Conservation (phyloP, 2,329 filamentous ascomycete species). For the Verticillium longisporum region DNA sequence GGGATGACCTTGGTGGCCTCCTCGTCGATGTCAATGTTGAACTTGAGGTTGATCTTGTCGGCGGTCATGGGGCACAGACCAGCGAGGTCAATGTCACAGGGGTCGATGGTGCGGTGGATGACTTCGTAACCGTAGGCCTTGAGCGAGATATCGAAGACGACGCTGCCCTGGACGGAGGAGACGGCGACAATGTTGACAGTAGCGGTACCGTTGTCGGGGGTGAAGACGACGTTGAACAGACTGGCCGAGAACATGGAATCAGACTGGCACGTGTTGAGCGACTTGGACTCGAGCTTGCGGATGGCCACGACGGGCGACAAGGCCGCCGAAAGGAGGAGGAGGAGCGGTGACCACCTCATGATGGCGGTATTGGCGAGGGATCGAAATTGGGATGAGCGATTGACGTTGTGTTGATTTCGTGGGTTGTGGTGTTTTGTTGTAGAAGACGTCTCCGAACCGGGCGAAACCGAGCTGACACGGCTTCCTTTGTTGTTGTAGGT, state of each 20-base stretch:
- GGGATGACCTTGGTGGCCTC: constrained; percentile 57
- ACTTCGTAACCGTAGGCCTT: constrained; percentile 77
- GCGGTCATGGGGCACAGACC: constrained; percentile 88
- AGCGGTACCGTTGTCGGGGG: constrained; percentile 66
- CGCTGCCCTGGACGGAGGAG: constrained; percentile 74
- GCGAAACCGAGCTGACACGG: background rate
- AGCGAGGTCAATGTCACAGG: constrained; percentile 62
- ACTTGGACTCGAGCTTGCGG: constrained; percentile 70
- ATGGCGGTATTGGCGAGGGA: constrained; percentile 14
- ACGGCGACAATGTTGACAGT: constrained; percentile 71
- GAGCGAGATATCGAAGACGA: constrained; percentile 69
- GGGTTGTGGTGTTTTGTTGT: background rate
- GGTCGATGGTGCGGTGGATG: constrained; percentile 61
- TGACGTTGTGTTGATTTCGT: background rate
- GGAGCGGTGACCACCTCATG: constrained; percentile 42
- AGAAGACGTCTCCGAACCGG: background rate
- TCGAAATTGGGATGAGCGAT: background rate
- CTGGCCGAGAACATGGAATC: constrained; percentile 83
- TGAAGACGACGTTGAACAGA: constrained; percentile 80
- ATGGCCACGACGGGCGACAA: constrained; percentile 48
- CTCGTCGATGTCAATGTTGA: constrained; percentile 17
- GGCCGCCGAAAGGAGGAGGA: constrained; percentile 34
- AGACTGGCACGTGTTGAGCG: constrained; percentile 76
- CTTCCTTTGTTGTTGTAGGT: background rate
- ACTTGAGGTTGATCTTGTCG: constrained; percentile 67